A percentile compares a stretch with the other conserved stretches of the same genome.
Conservation (phyloP, 139 green algal species). For the Micractinium sp. region DNA sequence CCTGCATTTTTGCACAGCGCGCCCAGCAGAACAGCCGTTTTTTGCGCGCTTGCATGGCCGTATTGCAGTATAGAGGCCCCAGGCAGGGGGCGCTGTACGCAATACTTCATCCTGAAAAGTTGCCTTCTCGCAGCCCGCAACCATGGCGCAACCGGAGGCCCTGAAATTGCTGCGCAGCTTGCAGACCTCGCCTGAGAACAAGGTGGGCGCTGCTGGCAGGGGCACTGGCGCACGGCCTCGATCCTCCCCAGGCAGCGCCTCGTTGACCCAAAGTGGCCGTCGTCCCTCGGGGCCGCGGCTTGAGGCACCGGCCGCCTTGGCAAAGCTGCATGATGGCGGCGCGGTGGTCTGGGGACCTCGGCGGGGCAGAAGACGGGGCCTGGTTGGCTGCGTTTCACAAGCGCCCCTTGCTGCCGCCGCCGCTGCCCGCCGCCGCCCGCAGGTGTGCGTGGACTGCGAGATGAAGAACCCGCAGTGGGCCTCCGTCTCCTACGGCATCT, state of each 20-base stretch:
- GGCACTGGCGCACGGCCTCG: background rate
- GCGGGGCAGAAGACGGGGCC: background rate
- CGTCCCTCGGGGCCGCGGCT: too few species aligned
- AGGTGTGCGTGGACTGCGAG: constrained; percentile 95
- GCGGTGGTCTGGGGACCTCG: background rate
- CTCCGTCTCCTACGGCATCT: constrained; percentile 94
- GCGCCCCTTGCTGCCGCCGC: too few species aligned
- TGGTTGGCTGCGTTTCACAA: too few species aligned
- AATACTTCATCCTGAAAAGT: too few species aligned
- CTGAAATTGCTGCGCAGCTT: constrained; percentile 84
- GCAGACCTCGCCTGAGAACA: constrained; percentile 87
- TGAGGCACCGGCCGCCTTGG: too few species aligned
- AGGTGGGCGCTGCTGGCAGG: constrained; percentile 52
- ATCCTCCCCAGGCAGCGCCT: background rate
- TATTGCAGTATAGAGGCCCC: too few species aligned
- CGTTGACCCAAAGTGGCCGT: background rate
- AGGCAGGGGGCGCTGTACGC: too few species aligned
- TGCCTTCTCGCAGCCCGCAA: background rate
- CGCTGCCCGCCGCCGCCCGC: constrained; percentile 1
- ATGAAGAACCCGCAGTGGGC: constrained; percentile 97
- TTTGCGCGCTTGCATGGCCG: too few species aligned
- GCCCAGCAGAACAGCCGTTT: too few species aligned
- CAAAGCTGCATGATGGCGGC: too few species aligned
- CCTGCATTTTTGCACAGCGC: too few species aligned
- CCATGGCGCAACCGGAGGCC: constrained; percentile 85